Base-by-base conservation (phyloP, 345 rosid genomes). In the Gossypium turneri region DNA sequence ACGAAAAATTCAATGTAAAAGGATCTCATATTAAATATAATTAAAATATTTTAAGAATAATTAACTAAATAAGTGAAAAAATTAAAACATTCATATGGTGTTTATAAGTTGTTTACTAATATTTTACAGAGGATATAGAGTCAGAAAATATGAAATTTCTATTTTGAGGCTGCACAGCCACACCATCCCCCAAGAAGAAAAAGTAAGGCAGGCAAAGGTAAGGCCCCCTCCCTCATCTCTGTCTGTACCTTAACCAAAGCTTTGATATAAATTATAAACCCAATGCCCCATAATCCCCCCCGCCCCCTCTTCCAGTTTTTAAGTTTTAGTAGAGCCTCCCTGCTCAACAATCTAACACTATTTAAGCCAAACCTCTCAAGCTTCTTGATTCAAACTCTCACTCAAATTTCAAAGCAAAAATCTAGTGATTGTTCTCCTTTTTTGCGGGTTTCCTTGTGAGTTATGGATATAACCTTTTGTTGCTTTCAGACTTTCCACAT, bases 211-310 rank as follows among this genome's bases (percentile, higher is more conserved):
- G 41, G 7, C 41, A 34, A 34, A 34, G 25, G 44, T n/a, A 25
- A 16, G 58, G 20, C 43, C 51, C 48, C 60, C 59, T 53, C 58
- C 58, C 9, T 56, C 60, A 7, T 5, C 16, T 13, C 43, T 10
- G 25, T 43, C 57, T 41, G 75, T 65, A 77, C 53, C 56, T 52
- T 75, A 73, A 29, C 44, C 20, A 4, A 52, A 57, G 17, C 7
- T 79, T 70, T 19, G 63, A 43, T 84, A 61, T 47, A 78, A 73
- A 17, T 78, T 84, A 61, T 47, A 78, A 73, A 17, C 79, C 73
- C 77, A 45, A 29, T 74, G 41, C 65, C 41, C 7, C 41, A 0
- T 1, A 34, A 7, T 34, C 1, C 7, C 38, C 38, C 7, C 41
- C 1, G 7, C 7, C 41, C 7, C 1, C 41, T 34, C 41, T 5